A percentile compares a stretch with the other conserved stretches of the same genome.
Evolutionary conservation across 176 grass and related monocot species (phyloP).

Genomic region (Avena insularis): DNA sequence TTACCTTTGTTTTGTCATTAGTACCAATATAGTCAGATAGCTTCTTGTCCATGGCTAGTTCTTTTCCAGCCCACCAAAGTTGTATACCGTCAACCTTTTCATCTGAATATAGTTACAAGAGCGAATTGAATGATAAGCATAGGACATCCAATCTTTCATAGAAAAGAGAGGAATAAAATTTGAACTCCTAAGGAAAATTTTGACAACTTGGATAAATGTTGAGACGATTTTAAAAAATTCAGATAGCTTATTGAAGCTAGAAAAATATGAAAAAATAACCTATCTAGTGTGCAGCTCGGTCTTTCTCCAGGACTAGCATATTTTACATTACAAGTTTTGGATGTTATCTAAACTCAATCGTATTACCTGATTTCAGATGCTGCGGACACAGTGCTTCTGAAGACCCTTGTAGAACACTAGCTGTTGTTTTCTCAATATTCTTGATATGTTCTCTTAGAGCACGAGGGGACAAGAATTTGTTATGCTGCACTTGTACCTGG

Average conservation of each 20-base stretch:
- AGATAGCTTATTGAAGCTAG: not conserved
- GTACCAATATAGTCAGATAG: slow-evolving; percentile 58
- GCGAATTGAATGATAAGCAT: not conserved
- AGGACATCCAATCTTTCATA: not conserved
- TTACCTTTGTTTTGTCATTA: slow-evolving; percentile 86
- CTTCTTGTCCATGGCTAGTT: slow-evolving; percentile 54
- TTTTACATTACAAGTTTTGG: not conserved
- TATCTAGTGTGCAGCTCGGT: not conserved
- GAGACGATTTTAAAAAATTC: not conserved
- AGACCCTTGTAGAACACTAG: slow-evolving; percentile 27
- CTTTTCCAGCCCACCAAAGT: slow-evolving; percentile 73
- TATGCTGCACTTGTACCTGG: slow-evolving; percentile 58
- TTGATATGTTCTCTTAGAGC: slow-evolving; percentile 60
- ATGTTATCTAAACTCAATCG: not conserved
- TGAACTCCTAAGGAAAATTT: not conserved
- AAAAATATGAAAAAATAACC: not conserved
- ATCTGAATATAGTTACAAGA: slow-evolving; percentile 36
- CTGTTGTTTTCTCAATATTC: slow-evolving; percentile 47
- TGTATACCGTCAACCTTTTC: slow-evolving; percentile 31
- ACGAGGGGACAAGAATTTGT: slow-evolving; percentile 63
- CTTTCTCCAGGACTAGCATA: not conserved
- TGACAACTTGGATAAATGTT: not conserved
- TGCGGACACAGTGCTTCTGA: not conserved
- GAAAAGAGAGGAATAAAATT: not conserved
- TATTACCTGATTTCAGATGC: slow-evolving; percentile 48